Evolutionary conservation across 805 yeast species (phyloP), one percentile per base, ranked within the genome.

Genomic region (Wickerhamomyces alni): DNA sequence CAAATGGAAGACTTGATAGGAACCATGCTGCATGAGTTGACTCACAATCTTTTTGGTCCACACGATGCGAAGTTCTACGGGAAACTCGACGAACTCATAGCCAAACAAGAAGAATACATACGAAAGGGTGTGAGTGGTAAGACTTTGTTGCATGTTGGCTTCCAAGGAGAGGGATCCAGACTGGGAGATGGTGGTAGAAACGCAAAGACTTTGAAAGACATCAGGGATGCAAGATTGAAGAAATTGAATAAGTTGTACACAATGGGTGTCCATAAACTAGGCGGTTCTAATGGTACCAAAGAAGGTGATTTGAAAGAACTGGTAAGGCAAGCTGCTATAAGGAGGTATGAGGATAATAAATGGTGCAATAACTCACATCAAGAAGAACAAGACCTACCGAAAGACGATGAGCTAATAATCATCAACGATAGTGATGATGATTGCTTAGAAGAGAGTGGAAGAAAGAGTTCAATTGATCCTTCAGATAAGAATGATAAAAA

Each of bases 21-120:
- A 1, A 87, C 96, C 0, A 74, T 88, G 78, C 65, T 91, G 5
- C 98, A 91, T 59, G 98, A 91, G 57, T 66, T 91, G 31, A 75
- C 87, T 2, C 98, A 91, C 57, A 89, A 87, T 57, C 56, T 69
- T 17, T 65, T 66, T 52, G 96, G 96, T 0, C 84, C 95, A 0
- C 98, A 91, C 55, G 82, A 91, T 63, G 72, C 63, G 3, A 62
- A 62, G 42, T 91, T 91, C 55, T 86, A 86, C 55, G 63, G 64
- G 37, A 70, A 71, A 37, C 58, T 87, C 46, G 91, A 84, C 39
- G 77, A 74, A 43, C 65, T 84, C 30, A 74, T 34, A 5, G 34
- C 29, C 2, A 52, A 47, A 34, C 44, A 63, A 50, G 68, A 67
- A 38, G 62, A 65, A 8, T 53, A 72, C 32, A 71, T 69, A 46